phyloP scores from a whole-genome alignment of 208 protist genomes.

The Acanthamoeba royreba region DNA sequence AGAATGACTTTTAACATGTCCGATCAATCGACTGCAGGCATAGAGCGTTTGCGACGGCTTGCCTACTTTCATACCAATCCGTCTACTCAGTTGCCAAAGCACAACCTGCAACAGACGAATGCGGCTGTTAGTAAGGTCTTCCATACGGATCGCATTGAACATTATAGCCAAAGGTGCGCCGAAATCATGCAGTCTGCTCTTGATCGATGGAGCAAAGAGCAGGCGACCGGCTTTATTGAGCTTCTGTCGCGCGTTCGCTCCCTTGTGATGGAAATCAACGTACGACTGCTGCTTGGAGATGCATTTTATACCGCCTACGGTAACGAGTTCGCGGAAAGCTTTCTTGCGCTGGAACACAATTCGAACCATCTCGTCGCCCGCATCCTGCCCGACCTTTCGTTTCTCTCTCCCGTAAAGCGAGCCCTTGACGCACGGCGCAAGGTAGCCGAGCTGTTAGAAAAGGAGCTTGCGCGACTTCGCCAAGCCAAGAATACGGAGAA shows the following conservation, averaged over 20 bases:
- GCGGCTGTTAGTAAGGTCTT: background rate
- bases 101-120: background rate
- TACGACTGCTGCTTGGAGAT: background rate
- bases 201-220: background rate
- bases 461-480: background rate
- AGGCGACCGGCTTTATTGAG: background rate
- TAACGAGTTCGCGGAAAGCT: background rate
- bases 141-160: background rate
- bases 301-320: background rate
- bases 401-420: background rate
- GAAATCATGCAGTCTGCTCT: background rate
- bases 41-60: background rate
- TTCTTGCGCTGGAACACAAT: background rate
- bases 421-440: background rate
- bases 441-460: background rate
- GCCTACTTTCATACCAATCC: background rate
- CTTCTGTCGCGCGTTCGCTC: background rate
- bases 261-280: conserved; percentile 2
- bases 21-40: background rate
- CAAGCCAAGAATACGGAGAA: background rate
- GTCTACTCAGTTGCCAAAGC: background rate
- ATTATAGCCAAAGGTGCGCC: background rate
- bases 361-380: background rate
- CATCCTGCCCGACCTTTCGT: background rate
- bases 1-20: background rate